phyloP scores from a whole-genome alignment of 2,329 filamentous ascomycete species.

The Ophiocordyceps camponoti-rufipedis region DNA sequence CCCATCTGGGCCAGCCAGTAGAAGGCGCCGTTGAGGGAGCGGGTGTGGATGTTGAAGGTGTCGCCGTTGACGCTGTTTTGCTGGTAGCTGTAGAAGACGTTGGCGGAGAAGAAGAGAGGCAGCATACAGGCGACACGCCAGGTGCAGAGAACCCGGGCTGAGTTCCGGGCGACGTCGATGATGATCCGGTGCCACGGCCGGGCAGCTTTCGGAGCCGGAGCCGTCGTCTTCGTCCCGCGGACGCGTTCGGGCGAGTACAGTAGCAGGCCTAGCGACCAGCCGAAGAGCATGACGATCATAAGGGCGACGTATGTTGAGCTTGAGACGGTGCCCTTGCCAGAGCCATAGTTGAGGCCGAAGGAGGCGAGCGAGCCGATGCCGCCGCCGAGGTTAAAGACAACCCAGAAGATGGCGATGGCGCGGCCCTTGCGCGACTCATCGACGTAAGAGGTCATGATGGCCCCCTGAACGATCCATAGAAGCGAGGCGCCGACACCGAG shows the following conservation, averaged over 20 bases:
- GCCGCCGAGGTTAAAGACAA: conserved; percentile 28
- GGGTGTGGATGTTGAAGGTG: conserved; percentile 34
- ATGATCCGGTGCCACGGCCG: conserved; percentile 10
- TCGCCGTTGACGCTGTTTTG: conserved; percentile 34
- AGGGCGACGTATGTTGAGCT: conserved; percentile 31
- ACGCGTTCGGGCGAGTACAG: conserved; percentile 28
- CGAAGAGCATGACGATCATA: conserved; percentile 27
- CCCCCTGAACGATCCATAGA: conserved; percentile 26
- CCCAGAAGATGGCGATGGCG: conserved; percentile 24
- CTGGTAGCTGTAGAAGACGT: conserved; percentile 37
- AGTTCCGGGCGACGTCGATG: conserved; percentile 15
- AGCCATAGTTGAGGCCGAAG: conserved; percentile 19
- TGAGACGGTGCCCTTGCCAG: conserved; percentile 22
- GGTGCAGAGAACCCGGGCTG: conserved; percentile 18
- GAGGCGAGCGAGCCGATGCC: conserved; percentile 21
- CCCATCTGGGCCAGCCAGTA: conserved; percentile 38
- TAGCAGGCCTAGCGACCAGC: conserved; percentile 26
- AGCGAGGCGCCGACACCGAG: conserved; percentile 26
- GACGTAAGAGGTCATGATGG: conserved; percentile 27
- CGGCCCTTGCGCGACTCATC: conserved; percentile 17
- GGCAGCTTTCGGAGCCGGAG: conserved; percentile 8
- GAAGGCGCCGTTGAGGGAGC: conserved; percentile 31
- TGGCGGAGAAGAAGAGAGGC: conserved; percentile 34
- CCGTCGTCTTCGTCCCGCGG: conserved; percentile 9
- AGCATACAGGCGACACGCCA: conserved; percentile 29